Base-by-base conservation (phyloP, 371 early-diverging fungal genomes). In the Thermomucor indicae-seudaticae region DNA sequence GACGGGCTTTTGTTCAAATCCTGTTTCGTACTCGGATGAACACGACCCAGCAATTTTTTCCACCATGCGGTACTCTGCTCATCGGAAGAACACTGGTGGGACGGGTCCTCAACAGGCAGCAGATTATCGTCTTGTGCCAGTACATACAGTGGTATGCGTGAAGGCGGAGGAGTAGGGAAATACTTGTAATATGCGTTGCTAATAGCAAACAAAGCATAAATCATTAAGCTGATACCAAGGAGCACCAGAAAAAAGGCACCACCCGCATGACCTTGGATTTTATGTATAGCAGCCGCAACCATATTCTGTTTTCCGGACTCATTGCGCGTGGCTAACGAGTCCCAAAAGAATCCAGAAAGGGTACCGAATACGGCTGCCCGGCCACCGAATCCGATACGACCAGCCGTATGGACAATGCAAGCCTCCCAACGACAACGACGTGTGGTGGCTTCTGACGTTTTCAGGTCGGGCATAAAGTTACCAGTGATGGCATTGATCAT, bases 151-250 rank as follows among this genome's bases (percentile, higher is more conserved):
- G 58, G 64, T 5, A 52, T 43, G 8, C 71, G 47, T 1, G 67
- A 61, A 16, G 69, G 75, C 16, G 75, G 75, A 7, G 69, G 72
- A 4, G 72, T 75, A 28, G 75, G 75, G 32, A 75, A 75, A 24
- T 71, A 71, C 25, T 71, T 71, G 49, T 67, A 75, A 20, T 71
- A 58, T 5, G 65, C 62, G 43, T 75, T 75, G 5, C 52, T 31
- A 5, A 67, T 60, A 30, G 75, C 75, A 59, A 71, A 75, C 0
- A 66, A 20, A 14, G 65, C 72, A 43, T 75, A 75, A 3, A 71
- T 66, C 0, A 75, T 60, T 8, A 75, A 47, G 8, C 70, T 53
- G 3, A 66, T 22, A 6, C 72, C 75, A 1, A 75, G 46, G 0
- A 75, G 0, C n/a, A 62, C 64, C 65, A 75, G 60, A 42, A 67